Conservation (phyloP, 169 alveolate species). For the Plasmodium cynomolgi region DNA sequence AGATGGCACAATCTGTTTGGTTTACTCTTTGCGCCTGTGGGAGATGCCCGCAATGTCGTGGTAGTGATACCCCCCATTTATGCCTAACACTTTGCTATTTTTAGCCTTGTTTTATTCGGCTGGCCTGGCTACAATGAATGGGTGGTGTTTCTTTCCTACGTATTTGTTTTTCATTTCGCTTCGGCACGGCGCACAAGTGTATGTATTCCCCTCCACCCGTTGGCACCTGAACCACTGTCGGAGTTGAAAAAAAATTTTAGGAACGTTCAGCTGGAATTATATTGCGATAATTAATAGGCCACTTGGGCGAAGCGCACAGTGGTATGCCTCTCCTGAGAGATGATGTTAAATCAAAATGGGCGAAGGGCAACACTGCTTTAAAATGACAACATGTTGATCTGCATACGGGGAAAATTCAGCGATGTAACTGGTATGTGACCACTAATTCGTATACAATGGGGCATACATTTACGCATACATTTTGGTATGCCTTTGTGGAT, state of each 20-base stretch:
- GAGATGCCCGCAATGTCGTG: background rate
- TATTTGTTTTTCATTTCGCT: background rate
- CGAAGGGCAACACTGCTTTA: background rate
- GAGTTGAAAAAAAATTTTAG: background rate
- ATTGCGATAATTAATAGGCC: background rate
- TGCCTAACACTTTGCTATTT: background rate
- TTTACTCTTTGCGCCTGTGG: background rate
- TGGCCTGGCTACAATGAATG: background rate
- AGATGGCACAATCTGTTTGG: background rate
- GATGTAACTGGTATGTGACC: background rate
- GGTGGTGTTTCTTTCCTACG: background rate
- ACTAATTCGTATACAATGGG: background rate
- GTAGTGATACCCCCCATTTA: background rate
- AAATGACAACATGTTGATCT: background rate
- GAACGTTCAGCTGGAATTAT: background rate
- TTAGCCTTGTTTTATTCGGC: background rate
- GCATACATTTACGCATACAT: too few species aligned
- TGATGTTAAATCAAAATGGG: background rate
- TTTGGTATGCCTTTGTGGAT: background rate
- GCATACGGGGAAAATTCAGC: background rate
- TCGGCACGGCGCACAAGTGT: background rate
- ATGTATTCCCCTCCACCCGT: background rate
- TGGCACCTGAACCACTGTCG: background rate
- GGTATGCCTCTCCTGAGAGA: background rate
- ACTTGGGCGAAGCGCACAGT: background rate